Evolutionary conservation across 2,329 filamentous ascomycete species (phyloP).

Genomic region (Aspergillus pseudonomiae): DNA sequence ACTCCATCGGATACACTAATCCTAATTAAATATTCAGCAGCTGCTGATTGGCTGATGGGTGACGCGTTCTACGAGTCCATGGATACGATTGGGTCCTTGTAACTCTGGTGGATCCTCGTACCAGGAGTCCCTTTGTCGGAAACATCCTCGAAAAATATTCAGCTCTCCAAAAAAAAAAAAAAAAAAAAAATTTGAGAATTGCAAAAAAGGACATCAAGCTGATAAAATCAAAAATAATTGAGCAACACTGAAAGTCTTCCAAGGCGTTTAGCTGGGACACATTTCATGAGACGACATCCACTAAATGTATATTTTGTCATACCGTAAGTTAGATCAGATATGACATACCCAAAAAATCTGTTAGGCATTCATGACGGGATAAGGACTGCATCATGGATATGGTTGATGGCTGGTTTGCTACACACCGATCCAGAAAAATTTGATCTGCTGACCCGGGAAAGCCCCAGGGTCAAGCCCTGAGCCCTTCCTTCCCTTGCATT

Average conservation of each 20-base stretch:
- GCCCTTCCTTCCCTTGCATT: slow-evolving; percentile 31
- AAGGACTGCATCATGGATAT: slow-evolving; percentile 11
- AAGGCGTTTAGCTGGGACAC: not conserved
- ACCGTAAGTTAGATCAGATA: slow-evolving; percentile 22
- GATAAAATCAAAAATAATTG: not conserved
- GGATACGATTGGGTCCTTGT: slow-evolving; percentile 27
- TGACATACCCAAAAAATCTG: slow-evolving; percentile 25
- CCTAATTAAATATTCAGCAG: slow-evolving; percentile 34
- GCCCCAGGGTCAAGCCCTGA: slow-evolving; percentile 34
- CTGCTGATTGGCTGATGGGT: slow-evolving; percentile 33
- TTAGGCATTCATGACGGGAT: slow-evolving; percentile 26
- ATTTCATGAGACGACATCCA: slow-evolving; percentile 8
- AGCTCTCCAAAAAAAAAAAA: slow-evolving; percentile 10
- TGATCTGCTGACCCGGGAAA: slow-evolving; percentile 25
- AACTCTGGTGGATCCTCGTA: slow-evolving; percentile 24
- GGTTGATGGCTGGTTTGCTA: slow-evolving; percentile 12
- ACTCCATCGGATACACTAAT: slow-evolving; percentile 40
- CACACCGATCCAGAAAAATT: slow-evolving; percentile 17
- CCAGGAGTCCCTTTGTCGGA: slow-evolving; percentile 27
- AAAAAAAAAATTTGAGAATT: slow-evolving; percentile 7
- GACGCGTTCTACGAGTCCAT: slow-evolving; percentile 27
- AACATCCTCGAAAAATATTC: slow-evolving; percentile 20
- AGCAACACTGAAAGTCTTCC: slow-evolving; percentile 3
- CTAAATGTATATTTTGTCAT: slow-evolving; percentile 17
- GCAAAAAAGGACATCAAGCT: no score